Percentiles rank a stretch among this genome's conserved stretches.
These are phyloP conservation scores for Plantago ovata DNA, from an alignment of 257 asterid genomes.

Conservation along the genomic window DNA sequence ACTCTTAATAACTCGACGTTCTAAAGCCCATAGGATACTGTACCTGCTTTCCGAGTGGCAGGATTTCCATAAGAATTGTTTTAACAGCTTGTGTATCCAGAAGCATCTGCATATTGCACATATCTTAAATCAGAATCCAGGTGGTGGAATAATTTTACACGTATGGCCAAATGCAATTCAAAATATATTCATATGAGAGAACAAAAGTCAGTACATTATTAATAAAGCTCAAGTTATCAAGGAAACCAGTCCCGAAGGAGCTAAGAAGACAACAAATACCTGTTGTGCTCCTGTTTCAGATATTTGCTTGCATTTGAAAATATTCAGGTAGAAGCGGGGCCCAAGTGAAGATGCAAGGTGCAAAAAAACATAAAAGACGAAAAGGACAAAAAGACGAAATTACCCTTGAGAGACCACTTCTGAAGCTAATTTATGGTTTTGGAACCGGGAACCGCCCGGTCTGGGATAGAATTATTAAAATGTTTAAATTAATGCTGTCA, in stretches of 20 bases:
- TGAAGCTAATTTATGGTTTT: no score
- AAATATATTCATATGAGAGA: conserved; percentile 12
- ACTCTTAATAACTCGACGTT: conserved; percentile 6
- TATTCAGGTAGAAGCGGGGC: conserved; percentile 87
- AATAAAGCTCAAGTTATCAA: conserved; percentile 5
- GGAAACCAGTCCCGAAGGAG: conserved; percentile 7
- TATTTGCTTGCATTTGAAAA: conserved; percentile 96
- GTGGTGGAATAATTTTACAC: conserved; percentile 11
- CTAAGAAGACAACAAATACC: conserved; percentile 30
- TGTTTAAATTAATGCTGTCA: no score
- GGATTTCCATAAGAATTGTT: conserved; percentile 90
- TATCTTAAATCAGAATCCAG: conserved; percentile 9
- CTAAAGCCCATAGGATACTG: conserved; percentile 12
- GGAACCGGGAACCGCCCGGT: no score
- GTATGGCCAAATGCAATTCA: not conserved
- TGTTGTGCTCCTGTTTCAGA: conserved; percentile 98
- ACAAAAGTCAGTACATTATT: conserved; percentile 7
- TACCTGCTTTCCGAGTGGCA: conserved; percentile 92
- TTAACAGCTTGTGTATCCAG: conserved; percentile 97
- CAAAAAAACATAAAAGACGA: conserved; percentile 26
- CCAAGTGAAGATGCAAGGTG: conserved; percentile 96
- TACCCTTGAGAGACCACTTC: no score
- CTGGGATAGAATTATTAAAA: no score
- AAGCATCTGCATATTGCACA: conserved; percentile 70
- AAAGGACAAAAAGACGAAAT: conserved; percentile 11